Evolutionary conservation across 129 eudicot genomes (phyloP).

Genomic region (Tagetes erecta): DNA sequence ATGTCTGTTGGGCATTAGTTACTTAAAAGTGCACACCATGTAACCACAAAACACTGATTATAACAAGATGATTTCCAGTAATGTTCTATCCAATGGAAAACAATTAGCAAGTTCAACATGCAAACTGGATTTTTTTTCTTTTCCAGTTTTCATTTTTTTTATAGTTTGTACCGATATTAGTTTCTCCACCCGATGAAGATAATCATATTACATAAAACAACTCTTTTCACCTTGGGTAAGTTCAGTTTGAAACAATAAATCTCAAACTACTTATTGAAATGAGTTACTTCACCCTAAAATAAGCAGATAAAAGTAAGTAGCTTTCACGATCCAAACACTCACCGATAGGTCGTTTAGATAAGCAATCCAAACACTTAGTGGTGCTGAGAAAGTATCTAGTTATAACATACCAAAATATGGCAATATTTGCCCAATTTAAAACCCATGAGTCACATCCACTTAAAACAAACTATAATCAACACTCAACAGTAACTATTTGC

Average conservation of each 20-base stretch:
- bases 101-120: constrained; percentile 4
- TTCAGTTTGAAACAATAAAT: background rate
- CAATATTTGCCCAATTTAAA: constrained; percentile 3
- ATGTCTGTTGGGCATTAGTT: background rate
- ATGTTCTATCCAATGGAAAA: background rate
- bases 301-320: background rate
- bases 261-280: background rate
- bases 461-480: constrained; percentile 10
- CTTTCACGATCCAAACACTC: background rate
- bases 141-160: background rate
- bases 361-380: background rate
- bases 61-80: background rate
- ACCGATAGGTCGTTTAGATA: background rate
- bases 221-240: background rate
- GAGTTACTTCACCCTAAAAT: background rate
- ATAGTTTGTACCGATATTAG: background rate
- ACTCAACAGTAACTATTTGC: background rate
- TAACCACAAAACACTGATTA: background rate
- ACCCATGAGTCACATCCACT: constrained; percentile 20
- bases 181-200: background rate
- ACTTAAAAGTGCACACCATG: background rate
- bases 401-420: constrained; percentile 10
- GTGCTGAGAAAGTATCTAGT: background rate
- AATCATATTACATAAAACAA: background rate
- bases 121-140: background rate